A percentile compares a stretch with the other conserved stretches of the same genome.
These are phyloP conservation scores for Nemania diffusa DNA, from an alignment of 2,329 filamentous ascomycete genomes.

Conservation along the genomic window DNA sequence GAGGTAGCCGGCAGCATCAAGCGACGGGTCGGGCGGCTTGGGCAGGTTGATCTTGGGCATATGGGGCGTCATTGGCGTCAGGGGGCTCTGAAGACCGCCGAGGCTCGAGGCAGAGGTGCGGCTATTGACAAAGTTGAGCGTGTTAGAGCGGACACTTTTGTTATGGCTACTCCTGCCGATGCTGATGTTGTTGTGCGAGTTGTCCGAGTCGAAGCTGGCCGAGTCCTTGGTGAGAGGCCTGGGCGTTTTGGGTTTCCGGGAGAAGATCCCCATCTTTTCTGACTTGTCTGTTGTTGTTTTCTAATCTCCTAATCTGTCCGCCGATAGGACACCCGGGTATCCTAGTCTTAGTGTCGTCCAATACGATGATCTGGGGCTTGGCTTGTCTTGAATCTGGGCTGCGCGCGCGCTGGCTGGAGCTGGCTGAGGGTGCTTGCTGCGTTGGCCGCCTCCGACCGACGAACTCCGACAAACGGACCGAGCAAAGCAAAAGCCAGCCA, in stretches of 20 bases:
- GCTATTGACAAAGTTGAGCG: conserved; percentile 58
- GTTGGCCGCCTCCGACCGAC: conserved; percentile 31
- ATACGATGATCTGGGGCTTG: not conserved
- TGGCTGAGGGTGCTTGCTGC: conserved; percentile 9
- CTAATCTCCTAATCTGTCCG: not conserved
- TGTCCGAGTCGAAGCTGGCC: conserved; percentile 64
- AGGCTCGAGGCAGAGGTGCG: conserved; percentile 62
- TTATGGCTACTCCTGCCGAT: conserved; percentile 55
- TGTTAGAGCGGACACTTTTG: conserved; percentile 51
- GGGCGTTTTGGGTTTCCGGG: conserved; percentile 64
- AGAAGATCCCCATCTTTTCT: conserved; percentile 64
- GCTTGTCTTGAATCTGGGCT: not conserved
- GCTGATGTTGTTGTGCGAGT: conserved; percentile 48
- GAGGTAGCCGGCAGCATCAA: conserved; percentile 91
- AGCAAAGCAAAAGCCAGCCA: not conserved
- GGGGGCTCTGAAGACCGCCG: conserved; percentile 57
- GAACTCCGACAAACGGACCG: conserved; percentile 34
- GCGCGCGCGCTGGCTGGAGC: not conserved
- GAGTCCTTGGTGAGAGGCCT: conserved; percentile 57
- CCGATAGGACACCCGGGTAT: not conserved
- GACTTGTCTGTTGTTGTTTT: conserved; percentile 1
- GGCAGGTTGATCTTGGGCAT: conserved; percentile 83
- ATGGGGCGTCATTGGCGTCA: conserved; percentile 62
- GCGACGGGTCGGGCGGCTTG: conserved; percentile 83
- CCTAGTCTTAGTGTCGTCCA: not conserved